These are phyloP conservation scores for Begonia peltatifolia DNA, from an alignment of 306 rosid genomes.

Conservation along the genomic window DNA sequence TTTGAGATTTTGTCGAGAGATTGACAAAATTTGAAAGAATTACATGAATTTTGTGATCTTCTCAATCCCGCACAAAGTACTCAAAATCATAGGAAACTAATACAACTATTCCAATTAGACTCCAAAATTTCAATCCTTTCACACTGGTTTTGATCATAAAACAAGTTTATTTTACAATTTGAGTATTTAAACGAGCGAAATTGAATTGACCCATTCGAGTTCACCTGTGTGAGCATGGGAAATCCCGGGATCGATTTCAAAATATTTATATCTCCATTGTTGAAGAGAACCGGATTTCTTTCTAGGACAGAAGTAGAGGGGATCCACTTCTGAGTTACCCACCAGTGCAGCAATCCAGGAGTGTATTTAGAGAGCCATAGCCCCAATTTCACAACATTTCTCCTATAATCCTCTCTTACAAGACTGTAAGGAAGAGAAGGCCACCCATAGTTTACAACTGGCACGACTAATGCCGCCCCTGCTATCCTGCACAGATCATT, in stretches of 20 bases:
- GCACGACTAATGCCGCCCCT: slow-evolving; percentile 72
- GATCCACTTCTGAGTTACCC: slow-evolving; percentile 79
- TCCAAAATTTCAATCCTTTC: too few species aligned
- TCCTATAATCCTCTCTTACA: slow-evolving; percentile 55
- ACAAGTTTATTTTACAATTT: too few species aligned
- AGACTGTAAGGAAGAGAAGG: slow-evolving; percentile 61
- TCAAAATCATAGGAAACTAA: too few species aligned
- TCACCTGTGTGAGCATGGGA: slow-evolving; percentile 87
- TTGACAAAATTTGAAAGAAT: too few species aligned
- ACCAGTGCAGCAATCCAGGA: slow-evolving; percentile 63
- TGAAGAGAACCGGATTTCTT: slow-evolving; percentile 52
- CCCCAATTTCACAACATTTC: slow-evolving; percentile 30
- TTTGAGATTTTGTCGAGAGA: too few species aligned
- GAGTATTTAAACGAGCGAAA: too few species aligned
- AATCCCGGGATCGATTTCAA: slow-evolving; percentile 58
- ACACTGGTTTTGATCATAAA: too few species aligned
- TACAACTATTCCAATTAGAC: too few species aligned
- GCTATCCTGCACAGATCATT: slow-evolving; percentile 51
- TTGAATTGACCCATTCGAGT: too few species aligned
- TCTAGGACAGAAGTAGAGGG: slow-evolving; percentile 81
- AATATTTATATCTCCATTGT: slow-evolving; percentile 54
- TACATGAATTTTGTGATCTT: too few species aligned
- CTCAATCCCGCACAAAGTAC: too few species aligned
- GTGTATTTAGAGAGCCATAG: slow-evolving; percentile 47
- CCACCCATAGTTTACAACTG: slow-evolving; percentile 72